phyloP scores from a whole-genome alignment of 108 stramenopile species.

The Mediolabrus comicus region DNA sequence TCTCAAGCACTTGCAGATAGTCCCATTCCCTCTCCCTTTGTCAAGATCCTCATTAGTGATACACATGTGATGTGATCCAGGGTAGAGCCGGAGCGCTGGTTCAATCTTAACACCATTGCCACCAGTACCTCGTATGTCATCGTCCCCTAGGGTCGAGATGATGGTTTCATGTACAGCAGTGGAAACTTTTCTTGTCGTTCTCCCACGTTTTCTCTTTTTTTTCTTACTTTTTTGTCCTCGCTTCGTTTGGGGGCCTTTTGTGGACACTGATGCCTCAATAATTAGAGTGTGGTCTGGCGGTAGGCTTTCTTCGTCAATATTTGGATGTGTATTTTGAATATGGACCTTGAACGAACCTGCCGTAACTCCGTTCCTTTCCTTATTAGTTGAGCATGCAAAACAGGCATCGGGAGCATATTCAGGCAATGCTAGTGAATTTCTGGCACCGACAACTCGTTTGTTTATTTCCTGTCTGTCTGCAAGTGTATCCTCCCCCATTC shows the following conservation, averaged over 20 bases:
- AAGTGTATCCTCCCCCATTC: slow-evolving; percentile 1
- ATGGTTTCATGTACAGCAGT: not conserved
- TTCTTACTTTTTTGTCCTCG: not conserved
- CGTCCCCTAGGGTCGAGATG: not conserved
- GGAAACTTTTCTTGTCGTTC: not conserved
- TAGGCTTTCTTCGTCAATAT: not conserved
- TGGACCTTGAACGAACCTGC: slow-evolving; percentile 17
- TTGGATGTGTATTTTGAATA: slow-evolving; percentile 9
- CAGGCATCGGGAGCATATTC: not conserved
- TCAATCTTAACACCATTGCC: too few species aligned
- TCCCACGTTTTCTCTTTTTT: not conserved
- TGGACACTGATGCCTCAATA: slow-evolving; percentile 3
- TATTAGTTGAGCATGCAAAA: slow-evolving; percentile 24
- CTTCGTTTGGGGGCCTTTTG: too few species aligned
- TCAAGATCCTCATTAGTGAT: not conserved
- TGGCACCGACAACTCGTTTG: not conserved
- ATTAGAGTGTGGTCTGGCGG: slow-evolving; percentile 4
- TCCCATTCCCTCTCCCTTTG: not conserved
- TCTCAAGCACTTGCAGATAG: not conserved
- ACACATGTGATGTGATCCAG: not conserved
- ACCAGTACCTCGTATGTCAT: too few species aligned
- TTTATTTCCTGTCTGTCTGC: slow-evolving; percentile 4
- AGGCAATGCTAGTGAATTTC: not conserved
- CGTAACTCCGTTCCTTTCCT: slow-evolving; percentile 19
- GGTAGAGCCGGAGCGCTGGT: not conserved